Evolutionary conservation across 2,329 filamentous ascomycete genomes (phyloP).

Genomic region (Grosmannia serpens): DNA sequence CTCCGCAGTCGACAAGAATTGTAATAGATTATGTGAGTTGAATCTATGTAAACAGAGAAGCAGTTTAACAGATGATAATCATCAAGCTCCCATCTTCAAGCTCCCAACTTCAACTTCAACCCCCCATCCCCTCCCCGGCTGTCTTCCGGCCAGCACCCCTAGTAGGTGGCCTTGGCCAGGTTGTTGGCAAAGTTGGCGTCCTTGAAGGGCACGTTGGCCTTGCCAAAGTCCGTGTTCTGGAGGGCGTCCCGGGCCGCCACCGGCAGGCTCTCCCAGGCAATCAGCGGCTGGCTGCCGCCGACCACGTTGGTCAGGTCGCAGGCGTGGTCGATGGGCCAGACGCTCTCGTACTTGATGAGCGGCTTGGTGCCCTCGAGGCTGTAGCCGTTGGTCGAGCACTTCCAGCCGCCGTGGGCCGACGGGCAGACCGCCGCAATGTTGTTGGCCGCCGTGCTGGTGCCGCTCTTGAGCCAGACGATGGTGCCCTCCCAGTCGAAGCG

Average conservation of each 20-base stretch:
- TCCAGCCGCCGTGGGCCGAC: slow-evolving; percentile 25
- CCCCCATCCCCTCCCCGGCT: too few relatives aligned
- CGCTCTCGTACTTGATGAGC: slow-evolving; percentile 22
- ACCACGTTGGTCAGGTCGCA: slow-evolving; percentile 1
- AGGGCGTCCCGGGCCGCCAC: slow-evolving; percentile 23
- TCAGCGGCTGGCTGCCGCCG: slow-evolving; percentile 26
- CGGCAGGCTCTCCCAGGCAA: slow-evolving; percentile 31
- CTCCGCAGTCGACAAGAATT: too few relatives aligned
- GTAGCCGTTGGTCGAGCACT: slow-evolving; percentile 14
- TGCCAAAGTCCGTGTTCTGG: slow-evolving; percentile 26
- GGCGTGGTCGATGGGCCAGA: slow-evolving; percentile 22
- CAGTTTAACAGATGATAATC: too few relatives aligned
- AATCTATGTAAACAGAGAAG: too few relatives aligned
- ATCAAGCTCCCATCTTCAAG: too few relatives aligned
- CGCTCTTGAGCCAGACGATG: slow-evolving; percentile 21
- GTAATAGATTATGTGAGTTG: too few relatives aligned
- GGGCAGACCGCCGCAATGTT: slow-evolving; percentile 22
- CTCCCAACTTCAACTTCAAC: too few relatives aligned
- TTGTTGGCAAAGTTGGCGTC: slow-evolving; percentile 12
- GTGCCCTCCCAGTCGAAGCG: slow-evolving; percentile 29
- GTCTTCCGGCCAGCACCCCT: too few relatives aligned
- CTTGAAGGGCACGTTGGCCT: slow-evolving; percentile 29
- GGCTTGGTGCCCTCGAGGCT: slow-evolving; percentile 12
- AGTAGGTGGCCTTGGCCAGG: slow-evolving; percentile 8
- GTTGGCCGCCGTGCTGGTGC: slow-evolving; percentile 16